These are phyloP conservation scores for Hamamelis virginiana DNA, from an alignment of 164 flowering plant species.

Conservation along the genomic window DNA sequence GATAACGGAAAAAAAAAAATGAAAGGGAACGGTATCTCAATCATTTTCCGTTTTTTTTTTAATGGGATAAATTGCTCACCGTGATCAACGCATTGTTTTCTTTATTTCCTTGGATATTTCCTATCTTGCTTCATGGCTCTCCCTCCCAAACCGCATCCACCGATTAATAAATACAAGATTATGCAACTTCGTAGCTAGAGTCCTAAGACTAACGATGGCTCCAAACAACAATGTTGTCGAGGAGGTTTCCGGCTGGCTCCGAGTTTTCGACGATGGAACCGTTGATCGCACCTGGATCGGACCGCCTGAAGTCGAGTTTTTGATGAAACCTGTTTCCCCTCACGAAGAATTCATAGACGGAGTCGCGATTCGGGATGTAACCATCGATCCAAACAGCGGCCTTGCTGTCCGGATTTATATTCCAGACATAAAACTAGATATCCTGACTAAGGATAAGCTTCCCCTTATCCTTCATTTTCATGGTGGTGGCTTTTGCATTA, in stretches of 20 bases:
- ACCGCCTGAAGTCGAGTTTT: slow-evolving; percentile 1
- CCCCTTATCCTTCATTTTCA: slow-evolving; percentile 12
- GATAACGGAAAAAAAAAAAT: too few species aligned
- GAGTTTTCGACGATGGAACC: slow-evolving; percentile 6
- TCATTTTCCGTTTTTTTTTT: too few species aligned
- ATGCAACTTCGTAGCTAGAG: too few species aligned
- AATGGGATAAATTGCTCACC: too few species aligned
- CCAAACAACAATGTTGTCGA: neutral
- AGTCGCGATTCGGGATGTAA: slow-evolving; percentile 1
- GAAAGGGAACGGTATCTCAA: too few species aligned
- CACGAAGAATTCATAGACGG: slow-evolving; percentile 5
- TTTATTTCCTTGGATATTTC: too few species aligned
- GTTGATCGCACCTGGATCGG: slow-evolving; percentile 12
- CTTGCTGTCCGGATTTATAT: slow-evolving; percentile 4
- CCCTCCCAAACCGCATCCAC: too few species aligned
- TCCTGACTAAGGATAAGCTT: neutral
- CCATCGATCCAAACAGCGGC: neutral
- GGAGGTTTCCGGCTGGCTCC: slow-evolving; percentile 12
- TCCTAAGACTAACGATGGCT: slow-evolving; percentile 3
- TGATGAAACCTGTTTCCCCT: slow-evolving; percentile 2
- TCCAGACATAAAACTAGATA: neutral
- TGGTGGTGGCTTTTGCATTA: slow-evolving; percentile 2
- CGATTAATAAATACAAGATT: too few species aligned
- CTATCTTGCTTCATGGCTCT: too few species aligned
- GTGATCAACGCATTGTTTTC: too few species aligned